phyloP scores from a whole-genome alignment of 495 filamentous ascomycete genomes.

The Xanthoparmelia taractica region DNA sequence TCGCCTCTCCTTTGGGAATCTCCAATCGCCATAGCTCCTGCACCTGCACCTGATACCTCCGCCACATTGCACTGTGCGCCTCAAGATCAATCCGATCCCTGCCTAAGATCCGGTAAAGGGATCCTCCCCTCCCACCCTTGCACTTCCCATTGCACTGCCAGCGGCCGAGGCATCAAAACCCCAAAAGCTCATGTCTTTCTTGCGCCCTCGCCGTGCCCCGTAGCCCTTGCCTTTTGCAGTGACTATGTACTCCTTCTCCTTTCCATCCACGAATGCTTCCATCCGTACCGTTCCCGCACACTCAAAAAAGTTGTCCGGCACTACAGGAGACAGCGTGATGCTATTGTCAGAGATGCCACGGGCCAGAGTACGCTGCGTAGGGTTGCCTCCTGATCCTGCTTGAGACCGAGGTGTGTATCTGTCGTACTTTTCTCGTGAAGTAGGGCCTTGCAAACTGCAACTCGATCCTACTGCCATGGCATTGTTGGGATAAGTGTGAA shows the following conservation, averaged over 20 bases:
- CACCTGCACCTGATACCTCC: neutral
- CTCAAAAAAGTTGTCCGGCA: conserved; percentile 43
- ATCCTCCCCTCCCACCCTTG: conserved; percentile 17
- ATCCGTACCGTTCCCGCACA: conserved; percentile 88
- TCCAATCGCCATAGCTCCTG: neutral
- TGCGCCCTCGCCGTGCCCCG: conserved; percentile 13
- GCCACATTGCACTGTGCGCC: neutral
- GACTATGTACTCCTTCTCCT: conserved; percentile 21
- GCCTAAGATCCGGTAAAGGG: conserved; percentile 22
- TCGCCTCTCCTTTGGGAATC: neutral
- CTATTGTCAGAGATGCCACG: conserved; percentile 8
- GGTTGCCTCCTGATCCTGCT: neutral
- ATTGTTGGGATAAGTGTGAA: conserved; percentile 28
- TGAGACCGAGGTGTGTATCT: conserved; percentile 12
- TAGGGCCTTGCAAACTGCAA: conserved; percentile 24
- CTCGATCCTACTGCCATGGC: conserved; percentile 23
- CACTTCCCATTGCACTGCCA: conserved; percentile 3
- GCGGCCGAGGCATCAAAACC: conserved; percentile 8
- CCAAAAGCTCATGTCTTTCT: conserved; percentile 28
- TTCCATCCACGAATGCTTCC: conserved; percentile 82
- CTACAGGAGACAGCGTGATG: conserved; percentile 24
- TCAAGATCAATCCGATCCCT: neutral
- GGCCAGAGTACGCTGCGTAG: conserved; percentile 4
- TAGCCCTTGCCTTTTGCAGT: conserved; percentile 1
- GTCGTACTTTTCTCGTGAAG: conserved; percentile 25